Percentiles rank a stretch among this genome's conserved stretches.
phyloP scores from a whole-genome alignment of 1,284 basidiomycete genomes.

The Microbotryum violaceum region DNA sequence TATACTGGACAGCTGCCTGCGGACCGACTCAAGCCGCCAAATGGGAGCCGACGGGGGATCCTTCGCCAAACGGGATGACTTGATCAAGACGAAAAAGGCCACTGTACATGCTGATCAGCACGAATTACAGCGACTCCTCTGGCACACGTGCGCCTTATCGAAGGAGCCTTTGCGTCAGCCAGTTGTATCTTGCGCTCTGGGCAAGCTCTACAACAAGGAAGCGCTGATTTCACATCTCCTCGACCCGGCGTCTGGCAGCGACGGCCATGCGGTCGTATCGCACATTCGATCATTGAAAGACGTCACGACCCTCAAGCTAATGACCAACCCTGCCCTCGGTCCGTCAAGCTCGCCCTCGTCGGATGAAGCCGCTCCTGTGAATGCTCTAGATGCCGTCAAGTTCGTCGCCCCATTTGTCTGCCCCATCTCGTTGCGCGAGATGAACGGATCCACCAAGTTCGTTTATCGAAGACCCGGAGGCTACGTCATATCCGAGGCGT shows the following conservation, averaged over 20 bases:
- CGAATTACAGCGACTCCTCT: conserved; percentile 62
- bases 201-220: conserved; percentile 91
- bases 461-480: conserved; percentile 77
- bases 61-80: conserved; percentile 71
- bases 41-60: conserved; percentile 31
- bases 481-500: conserved; percentile 75
- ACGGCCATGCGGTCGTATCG: conserved; percentile 44
- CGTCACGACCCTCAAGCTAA: conserved; percentile 69
- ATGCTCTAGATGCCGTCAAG: conserved; percentile 45
- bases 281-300: conserved; percentile 86
- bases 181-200: conserved; percentile 76
- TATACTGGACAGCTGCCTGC: not conserved
- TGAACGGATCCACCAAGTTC: conserved; percentile 83
- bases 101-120: conserved; percentile 74
- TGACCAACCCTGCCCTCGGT: conserved; percentile 65
- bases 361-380: conserved; percentile 34
- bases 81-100: conserved; percentile 67
- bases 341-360: conserved; percentile 21
- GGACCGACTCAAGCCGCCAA: not conserved
- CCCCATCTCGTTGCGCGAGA: conserved; percentile 81
- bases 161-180: conserved; percentile 82
- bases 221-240: conserved; percentile 78
- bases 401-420: conserved; percentile 65
- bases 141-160: conserved; percentile 84
- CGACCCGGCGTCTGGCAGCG: conserved; percentile 44